Conservation (phyloP, 768 basidiomycete genomes). For the Kwoniella heveanensis region DNA sequence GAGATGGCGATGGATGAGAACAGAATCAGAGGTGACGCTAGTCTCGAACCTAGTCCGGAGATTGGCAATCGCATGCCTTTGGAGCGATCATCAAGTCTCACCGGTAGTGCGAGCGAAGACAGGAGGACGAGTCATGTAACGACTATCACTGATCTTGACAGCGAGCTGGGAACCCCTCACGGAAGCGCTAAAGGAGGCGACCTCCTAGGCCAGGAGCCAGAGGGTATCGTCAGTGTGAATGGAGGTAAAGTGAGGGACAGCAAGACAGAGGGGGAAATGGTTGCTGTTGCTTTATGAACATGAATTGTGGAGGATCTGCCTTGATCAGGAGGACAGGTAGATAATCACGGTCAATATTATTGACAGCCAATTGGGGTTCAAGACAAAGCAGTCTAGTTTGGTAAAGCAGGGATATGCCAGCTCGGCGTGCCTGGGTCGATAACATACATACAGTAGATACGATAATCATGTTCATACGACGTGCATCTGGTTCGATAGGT, state of each 20-base stretch:
- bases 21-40: neutral
- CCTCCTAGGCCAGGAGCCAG: neutral
- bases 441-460: too few species aligned
- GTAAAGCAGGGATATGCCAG: too few species aligned
- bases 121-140: conserved; percentile 17
- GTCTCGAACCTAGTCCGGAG: conserved; percentile 18
- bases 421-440: too few species aligned
- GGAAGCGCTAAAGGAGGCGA: conserved; percentile 13
- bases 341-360: too few species aligned
- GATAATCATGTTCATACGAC: too few species aligned
- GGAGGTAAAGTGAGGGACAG: neutral
- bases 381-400: too few species aligned
- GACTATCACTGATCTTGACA: conserved; percentile 19
- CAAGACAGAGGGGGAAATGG: neutral
- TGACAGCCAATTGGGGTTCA: too few species aligned
- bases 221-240: neutral
- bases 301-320: too few species aligned
- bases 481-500: too few species aligned
- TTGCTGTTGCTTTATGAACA: neutral
- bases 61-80: neutral
- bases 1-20: conserved; percentile 1
- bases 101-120: conserved; percentile 6
- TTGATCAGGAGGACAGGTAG: too few species aligned
- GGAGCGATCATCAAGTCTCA: neutral
- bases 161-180: conserved; percentile 22